Evolutionary conservation across 108 stramenopile genomes (phyloP), one percentile per base, ranked within the genome.

Genomic region (Ochromonas danica): DNA sequence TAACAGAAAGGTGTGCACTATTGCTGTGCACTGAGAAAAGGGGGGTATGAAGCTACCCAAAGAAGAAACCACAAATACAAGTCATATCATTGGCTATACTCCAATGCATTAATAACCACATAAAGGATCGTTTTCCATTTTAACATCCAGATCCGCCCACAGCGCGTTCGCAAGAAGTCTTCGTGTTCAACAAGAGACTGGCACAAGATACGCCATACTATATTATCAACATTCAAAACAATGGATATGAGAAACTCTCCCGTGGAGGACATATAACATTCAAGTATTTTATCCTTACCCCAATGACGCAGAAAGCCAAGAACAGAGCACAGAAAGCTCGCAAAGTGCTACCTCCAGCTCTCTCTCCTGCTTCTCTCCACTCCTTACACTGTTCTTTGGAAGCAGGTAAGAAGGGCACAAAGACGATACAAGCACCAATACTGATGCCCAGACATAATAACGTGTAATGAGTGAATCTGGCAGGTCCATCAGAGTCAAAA

Each of bases 321-420:
- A 25, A 3, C 31, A 67, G 6, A 10, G 63, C 27, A 67, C 3
- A 14, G 31, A 6, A 36, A 67, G 14, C 63, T 14, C 63, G 63
- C 6, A 25, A 14, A 10, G 63, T 36, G 31, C 63, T 67, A 3
- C 6, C 33, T 14, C 63, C 63, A 28, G 35, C 27, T 36, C 6
- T 28, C 6, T 67, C 63, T 31, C 63, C 63, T 6, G 10, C 10
- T 36, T 67, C 14, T 25, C 25, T 67, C 63, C 63, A 67, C 6
- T 67, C 63, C 14, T 67, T 6, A 36, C 63, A 67, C 63, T 31
- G 3, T 67, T 67, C 63, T 36, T 67, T 67, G 10, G 63, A 67
- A 14, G 63, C 63, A 31, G 63, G 63, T 67, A 67, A 67, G 63
- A 67, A 67, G 31, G 14, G 63, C 27, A 25, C 25, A 25, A 67